Base-by-base conservation (phyloP, 768 basidiomycete genomes). In the Pholiota microspora region DNA sequence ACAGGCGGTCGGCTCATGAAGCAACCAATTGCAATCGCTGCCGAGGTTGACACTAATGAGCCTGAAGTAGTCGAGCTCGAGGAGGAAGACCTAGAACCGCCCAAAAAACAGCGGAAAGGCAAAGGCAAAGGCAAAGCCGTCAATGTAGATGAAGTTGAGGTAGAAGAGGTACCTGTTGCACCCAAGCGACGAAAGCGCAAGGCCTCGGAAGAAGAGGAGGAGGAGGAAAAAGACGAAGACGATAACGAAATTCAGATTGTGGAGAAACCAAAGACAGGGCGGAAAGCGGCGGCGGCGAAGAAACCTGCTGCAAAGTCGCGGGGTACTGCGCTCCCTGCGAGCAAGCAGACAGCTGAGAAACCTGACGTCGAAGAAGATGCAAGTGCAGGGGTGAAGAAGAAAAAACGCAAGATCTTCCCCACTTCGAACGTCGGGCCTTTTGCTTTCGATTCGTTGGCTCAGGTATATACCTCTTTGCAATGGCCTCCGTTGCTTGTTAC, bases 361-460 rank as follows among this genome's bases (percentile, higher is more conserved):
- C 58, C 36, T 10, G 67, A 57, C 21, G 65, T 63, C 16, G 61
- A 67, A 48, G 67, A 57, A n/a, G 63, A 66, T 12, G 60, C 47
- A 21, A 21, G 40, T 8, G 40, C 18, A 21, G 40, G 21, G 62
- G 78, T 70, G 13, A 84, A 81, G 70, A 86, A 85, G 73, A 88
- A 86, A 71, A 87, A 82, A 62, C 79, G 85, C 57, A 88, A 84
- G 69, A 82, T 89, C 51, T 59, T 87, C n/a, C 85, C 85, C 62
- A 71, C 73, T 23, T 70, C 72, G 31, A 40, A 52, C 16, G 40
- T 18, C 12, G 72, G 76, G 15, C 77, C 75, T 21, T 83, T 83
- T 71, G 73, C 77, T 57, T 70, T 76, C 57, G 57, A 76, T 45
- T 62, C 66, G 31, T 69, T 58, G 44, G 56, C 40, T 29, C 47